These are phyloP conservation scores for Xerophyta viscosa DNA, from an alignment of 106 monocot species.

Conservation along the genomic window DNA sequence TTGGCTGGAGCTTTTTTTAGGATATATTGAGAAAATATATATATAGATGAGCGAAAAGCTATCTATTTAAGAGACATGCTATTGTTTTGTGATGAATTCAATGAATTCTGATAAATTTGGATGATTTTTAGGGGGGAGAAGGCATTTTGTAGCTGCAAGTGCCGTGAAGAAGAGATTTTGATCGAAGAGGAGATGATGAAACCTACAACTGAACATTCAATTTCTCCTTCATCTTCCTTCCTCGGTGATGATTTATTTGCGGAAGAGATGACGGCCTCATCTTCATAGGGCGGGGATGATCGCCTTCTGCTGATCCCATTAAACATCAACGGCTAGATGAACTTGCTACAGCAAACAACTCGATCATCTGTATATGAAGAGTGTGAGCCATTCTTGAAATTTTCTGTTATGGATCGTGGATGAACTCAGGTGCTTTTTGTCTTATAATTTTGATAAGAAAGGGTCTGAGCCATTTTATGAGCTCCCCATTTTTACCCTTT, in stretches of 20 bases:
- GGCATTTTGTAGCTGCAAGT: slow-evolving; percentile 38
- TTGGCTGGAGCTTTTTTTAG: too few relatives aligned
- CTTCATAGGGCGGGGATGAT: background rate
- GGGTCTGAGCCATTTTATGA: slow-evolving; percentile 5
- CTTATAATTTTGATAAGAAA: slow-evolving; percentile 11
- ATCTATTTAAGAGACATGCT: too few relatives aligned
- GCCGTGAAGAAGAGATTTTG: slow-evolving; percentile 31
- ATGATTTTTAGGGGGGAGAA: slow-evolving; percentile 39
- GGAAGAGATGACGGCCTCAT: background rate
- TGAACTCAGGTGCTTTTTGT: background rate
- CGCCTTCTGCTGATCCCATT: background rate
- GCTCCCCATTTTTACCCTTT: slow-evolving; percentile 6
- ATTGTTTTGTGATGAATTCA: too few relatives aligned
- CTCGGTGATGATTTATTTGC: slow-evolving; percentile 4
- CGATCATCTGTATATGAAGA: slow-evolving; percentile 14
- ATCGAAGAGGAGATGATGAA: slow-evolving; percentile 24
- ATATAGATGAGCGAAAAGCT: too few relatives aligned
- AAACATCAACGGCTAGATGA: background rate
- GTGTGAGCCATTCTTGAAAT: background rate
- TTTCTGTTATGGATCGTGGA: background rate
- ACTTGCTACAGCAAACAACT: background rate
- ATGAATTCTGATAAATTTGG: too few relatives aligned
- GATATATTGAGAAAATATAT: too few relatives aligned
- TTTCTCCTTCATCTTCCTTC: slow-evolving; percentile 3
- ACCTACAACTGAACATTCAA: background rate